phyloP scores from a whole-genome alignment of 805 yeast genomes.

The Candida ovalis region DNA sequence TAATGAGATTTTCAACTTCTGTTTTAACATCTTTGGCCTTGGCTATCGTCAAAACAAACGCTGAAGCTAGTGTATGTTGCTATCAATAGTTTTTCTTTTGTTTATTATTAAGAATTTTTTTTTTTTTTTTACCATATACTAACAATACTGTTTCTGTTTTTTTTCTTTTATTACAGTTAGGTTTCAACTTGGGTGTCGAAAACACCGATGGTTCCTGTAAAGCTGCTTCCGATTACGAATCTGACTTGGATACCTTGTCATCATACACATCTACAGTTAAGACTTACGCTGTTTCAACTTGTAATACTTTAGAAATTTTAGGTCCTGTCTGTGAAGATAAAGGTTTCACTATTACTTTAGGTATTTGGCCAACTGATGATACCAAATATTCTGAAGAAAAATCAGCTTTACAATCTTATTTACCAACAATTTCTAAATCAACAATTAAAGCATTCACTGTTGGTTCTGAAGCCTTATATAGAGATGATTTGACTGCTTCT shows the following conservation, averaged over 20 bases:
- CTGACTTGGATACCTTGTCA: slow-evolving; percentile 60
- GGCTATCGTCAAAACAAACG: slow-evolving; percentile 17
- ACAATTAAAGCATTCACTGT: slow-evolving; percentile 78
- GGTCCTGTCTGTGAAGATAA: slow-evolving; percentile 84
- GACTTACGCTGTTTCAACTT: slow-evolving; percentile 90
- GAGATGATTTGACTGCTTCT: slow-evolving; percentile 76
- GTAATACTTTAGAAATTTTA: slow-evolving; percentile 79
- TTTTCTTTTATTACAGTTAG: slow-evolving; percentile 34
- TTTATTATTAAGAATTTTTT: neutral
- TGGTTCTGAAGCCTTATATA: slow-evolving; percentile 94
- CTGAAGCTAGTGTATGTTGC: slow-evolving; percentile 17
- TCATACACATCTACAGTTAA: slow-evolving; percentile 64
- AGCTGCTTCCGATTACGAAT: slow-evolving; percentile 60
- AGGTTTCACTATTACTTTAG: slow-evolving; percentile 74
- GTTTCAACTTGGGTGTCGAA: slow-evolving; percentile 84
- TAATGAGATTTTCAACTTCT: slow-evolving; percentile 26
- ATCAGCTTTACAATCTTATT: slow-evolving; percentile 60
- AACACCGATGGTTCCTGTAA: slow-evolving; percentile 75
- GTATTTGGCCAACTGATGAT: slow-evolving; percentile 93
- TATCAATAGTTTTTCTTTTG: too few relatives aligned
- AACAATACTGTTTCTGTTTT: slow-evolving; percentile 2
- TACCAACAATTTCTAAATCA: slow-evolving; percentile 67
- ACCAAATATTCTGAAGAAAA: slow-evolving; percentile 73
- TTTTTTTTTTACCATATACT: slow-evolving; percentile 7
- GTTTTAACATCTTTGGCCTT: slow-evolving; percentile 23